Evolutionary conservation across 257 asterid species (phyloP).

Genomic region (Nicotiana benthamiana): DNA sequence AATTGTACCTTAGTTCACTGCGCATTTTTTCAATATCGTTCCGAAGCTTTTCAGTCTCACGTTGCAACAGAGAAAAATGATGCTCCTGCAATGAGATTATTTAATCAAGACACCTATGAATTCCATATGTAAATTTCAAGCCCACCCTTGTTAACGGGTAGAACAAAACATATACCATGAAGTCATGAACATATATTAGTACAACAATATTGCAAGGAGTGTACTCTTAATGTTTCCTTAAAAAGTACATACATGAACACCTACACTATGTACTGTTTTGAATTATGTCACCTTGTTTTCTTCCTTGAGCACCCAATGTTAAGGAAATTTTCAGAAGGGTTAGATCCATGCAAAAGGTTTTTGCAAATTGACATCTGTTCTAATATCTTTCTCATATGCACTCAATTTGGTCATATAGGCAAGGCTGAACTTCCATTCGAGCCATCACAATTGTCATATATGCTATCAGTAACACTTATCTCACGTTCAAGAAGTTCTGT

Average conservation of each 20-base stretch:
- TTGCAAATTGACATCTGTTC: neutral
- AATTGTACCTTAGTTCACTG: slow-evolving; percentile 46
- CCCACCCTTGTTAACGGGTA: too few species aligned
- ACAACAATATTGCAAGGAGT: neutral
- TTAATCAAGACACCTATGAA: neutral
- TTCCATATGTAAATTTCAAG: neutral
- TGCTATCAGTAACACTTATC: neutral
- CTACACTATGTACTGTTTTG: neutral
- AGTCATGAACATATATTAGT: neutral
- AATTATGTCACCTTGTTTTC: neutral
- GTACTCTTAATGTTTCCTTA: neutral
- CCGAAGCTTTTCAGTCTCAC: slow-evolving; percentile 52
- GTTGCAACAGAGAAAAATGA: slow-evolving; percentile 56
- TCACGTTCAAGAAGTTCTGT: neutral
- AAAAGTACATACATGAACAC: neutral
- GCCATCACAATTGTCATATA: neutral
- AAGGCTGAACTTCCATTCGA: neutral
- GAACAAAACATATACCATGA: neutral
- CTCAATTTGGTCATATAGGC: neutral
- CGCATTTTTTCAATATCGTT: slow-evolving; percentile 62
- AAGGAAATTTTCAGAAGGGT: neutral
- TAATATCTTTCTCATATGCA: neutral
- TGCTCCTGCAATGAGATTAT: slow-evolving; percentile 35
- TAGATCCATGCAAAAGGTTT: neutral
- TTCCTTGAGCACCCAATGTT: neutral